Conservation (phyloP, 441 rosid species). For the Adansonia madagascariensis region DNA sequence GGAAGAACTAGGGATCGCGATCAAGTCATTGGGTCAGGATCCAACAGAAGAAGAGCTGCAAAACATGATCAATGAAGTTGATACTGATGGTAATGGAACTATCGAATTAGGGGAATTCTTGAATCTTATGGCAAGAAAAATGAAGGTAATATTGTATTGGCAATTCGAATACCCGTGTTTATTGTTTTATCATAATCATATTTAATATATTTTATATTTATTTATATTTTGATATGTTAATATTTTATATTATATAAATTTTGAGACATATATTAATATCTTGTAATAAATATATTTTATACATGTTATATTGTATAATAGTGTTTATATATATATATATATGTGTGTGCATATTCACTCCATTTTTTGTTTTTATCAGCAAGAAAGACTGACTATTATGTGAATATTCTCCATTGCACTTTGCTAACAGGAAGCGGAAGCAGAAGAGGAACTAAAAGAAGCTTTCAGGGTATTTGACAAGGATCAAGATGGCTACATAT, state of each 20-base stretch:
- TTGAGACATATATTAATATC: too few relatives aligned
- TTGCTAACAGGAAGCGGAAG: slow-evolving; percentile 52
- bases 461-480: slow-evolving; percentile 76
- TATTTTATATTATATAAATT: too few relatives aligned
- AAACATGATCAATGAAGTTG: slow-evolving; percentile 62
- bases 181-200: too few relatives aligned
- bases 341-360: too few relatives aligned
- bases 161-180: too few relatives aligned
- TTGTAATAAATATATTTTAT: too few relatives aligned
- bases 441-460: slow-evolving; percentile 29
- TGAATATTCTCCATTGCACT: neutral
- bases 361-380: too few relatives aligned
- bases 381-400: neutral
- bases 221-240: too few relatives aligned
- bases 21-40: slow-evolving; percentile 51
- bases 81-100: slow-evolving; percentile 54
- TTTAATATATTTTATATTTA: too few relatives aligned
- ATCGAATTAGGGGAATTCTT: slow-evolving; percentile 66
- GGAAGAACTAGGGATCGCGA: slow-evolving; percentile 54
- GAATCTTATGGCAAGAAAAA: slow-evolving; percentile 66
- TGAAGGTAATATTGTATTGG: slow-evolving; percentile 20
- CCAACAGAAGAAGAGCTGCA: slow-evolving; percentile 69
- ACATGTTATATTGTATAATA: too few relatives aligned
- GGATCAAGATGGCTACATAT: slow-evolving; percentile 77
- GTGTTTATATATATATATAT: too few relatives aligned